Percentiles rank a stretch among this genome's conserved stretches.
Evolutionary conservation across 179 eudicot genomes (phyloP).

Genomic region (Actinidia chinensis): DNA sequence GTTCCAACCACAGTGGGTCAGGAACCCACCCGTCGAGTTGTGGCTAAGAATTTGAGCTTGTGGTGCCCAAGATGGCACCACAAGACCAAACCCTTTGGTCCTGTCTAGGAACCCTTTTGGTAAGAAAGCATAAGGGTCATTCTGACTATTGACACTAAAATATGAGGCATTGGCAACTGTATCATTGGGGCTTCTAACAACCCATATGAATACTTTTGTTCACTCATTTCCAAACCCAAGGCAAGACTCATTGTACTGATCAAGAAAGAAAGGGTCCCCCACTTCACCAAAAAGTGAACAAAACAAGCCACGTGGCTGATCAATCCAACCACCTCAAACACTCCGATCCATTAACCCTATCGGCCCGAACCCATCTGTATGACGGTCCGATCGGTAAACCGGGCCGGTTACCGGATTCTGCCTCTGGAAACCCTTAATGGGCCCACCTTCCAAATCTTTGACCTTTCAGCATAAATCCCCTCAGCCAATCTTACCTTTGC

Average conservation of each 20-base stretch:
- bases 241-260: conserved; percentile 54
- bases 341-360: conserved; percentile 21
- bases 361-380: conserved; percentile 25
- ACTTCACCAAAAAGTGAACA: conserved; percentile 57
- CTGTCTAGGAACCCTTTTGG: conserved; percentile 57
- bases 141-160: conserved; percentile 19
- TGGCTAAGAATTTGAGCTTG: conserved; percentile 42
- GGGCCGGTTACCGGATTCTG: conserved; percentile 42
- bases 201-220: conserved; percentile 52
- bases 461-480: conserved; percentile 59
- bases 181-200: conserved; percentile 44
- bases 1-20: conserved; percentile 66
- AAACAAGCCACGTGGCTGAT: conserved; percentile 48
- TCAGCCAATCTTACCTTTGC: conserved; percentile 45
- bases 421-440: conserved; percentile 33
- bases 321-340: conserved; percentile 52
- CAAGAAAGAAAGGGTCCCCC: conserved; percentile 56
- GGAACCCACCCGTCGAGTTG: conserved; percentile 45
- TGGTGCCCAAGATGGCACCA: conserved; percentile 51
- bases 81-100: conserved; percentile 44
- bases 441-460: conserved; percentile 45
- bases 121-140: conserved; percentile 40
- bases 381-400: conserved; percentile 70
- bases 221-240: conserved; percentile 56
- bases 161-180: conserved; percentile 28